Evolutionary conservation across 345 rosid genomes (phyloP).

Genomic region (Stellera chamaejasme): DNA sequence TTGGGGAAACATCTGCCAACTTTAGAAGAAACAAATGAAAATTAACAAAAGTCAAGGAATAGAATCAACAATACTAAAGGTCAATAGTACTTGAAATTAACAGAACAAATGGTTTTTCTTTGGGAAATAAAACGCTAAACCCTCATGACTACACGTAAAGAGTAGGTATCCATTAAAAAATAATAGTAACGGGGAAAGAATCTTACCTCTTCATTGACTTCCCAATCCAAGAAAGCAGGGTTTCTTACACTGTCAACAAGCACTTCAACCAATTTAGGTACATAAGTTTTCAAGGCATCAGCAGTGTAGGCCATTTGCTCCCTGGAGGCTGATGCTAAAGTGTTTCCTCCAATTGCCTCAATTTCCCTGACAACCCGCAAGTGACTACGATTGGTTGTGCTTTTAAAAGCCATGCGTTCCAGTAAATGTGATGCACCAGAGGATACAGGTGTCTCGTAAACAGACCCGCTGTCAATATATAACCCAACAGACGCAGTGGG

Average conservation of each 20-base stretch:
- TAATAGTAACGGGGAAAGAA: background rate
- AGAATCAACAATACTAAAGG: too few relatives aligned
- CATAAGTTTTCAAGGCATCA: constrained; percentile 63
- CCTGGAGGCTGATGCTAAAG: constrained; percentile 54
- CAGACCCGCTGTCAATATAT: constrained; percentile 57
- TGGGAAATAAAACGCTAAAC: background rate
- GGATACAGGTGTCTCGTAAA: constrained; percentile 52
- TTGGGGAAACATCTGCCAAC: too few relatives aligned
- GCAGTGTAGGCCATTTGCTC: constrained; percentile 69
- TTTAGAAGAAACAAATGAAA: too few relatives aligned
- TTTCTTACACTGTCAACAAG: constrained; percentile 63
- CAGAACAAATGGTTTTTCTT: background rate
- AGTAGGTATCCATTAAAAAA: too few relatives aligned
- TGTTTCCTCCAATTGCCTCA: constrained; percentile 72
- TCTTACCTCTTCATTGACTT: constrained; percentile 65
- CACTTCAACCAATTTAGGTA: constrained; percentile 71
- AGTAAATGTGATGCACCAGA: constrained; percentile 66
- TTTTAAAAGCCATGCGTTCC: constrained; percentile 79
- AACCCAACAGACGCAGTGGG: constrained; percentile 63
- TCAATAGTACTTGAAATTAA: too few relatives aligned
- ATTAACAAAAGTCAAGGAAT: too few relatives aligned
- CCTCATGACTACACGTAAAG: too few relatives aligned
- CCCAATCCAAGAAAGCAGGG: constrained; percentile 84
- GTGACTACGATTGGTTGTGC: constrained; percentile 56
- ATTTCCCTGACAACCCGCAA: constrained; percentile 61